phyloP scores from a whole-genome alignment of 1,284 basidiomycete genomes.

The Xanthoconium separans region DNA sequence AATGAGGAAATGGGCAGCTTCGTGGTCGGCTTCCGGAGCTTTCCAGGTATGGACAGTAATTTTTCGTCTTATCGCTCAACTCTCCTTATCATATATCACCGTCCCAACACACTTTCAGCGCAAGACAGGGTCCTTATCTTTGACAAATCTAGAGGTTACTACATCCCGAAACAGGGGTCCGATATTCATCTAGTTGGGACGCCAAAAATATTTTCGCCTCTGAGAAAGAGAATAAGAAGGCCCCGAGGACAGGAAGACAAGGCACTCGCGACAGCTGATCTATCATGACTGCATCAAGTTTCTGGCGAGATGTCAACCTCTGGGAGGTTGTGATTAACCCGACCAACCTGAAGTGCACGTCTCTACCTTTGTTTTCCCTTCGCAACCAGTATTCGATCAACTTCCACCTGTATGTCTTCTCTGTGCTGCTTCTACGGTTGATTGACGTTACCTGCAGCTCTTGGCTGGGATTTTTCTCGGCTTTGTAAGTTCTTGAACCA shows the following conservation, averaged over 20 bases:
- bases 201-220: not conserved
- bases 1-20: not conserved
- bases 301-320: constrained; percentile 7
- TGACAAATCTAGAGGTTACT: not conserved
- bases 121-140: constrained; percentile 2
- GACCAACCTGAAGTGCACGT: constrained; percentile 53
- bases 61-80: not conserved
- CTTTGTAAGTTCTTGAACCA: constrained; percentile 32
- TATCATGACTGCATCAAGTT: constrained; percentile 7
- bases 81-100: not conserved
- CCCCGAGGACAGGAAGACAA: not conserved
- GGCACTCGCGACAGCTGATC: not conserved
- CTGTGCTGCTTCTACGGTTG: not conserved
- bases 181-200: not conserved
- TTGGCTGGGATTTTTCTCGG: constrained; percentile 31
- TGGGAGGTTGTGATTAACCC: constrained; percentile 43
- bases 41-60: not conserved
- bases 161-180: not conserved
- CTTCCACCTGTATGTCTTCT: constrained; percentile 46
- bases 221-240: not conserved
- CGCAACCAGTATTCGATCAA: constrained; percentile 51
- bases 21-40: not conserved
- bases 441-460: constrained; percentile 29
- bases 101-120: not conserved
- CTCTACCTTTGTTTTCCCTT: constrained; percentile 55